These are phyloP conservation scores for Acaromyces ingoldii DNA, from an alignment of 1,284 basidiomycete genomes.

Conservation along the genomic window DNA sequence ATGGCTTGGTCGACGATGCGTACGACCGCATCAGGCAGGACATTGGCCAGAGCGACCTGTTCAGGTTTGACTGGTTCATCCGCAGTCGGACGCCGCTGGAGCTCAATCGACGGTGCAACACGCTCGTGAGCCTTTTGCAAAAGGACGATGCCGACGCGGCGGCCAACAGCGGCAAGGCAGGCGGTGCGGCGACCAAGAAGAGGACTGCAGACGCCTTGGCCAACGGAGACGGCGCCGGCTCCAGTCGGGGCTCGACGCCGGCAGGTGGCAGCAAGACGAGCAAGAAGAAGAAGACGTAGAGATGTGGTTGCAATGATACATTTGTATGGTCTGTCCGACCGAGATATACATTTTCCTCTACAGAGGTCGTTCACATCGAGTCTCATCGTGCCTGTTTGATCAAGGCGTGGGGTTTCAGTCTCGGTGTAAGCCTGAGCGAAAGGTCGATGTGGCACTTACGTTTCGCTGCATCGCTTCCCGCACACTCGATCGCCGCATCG, in stretches of 20 bases:
- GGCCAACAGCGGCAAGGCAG: not conserved
- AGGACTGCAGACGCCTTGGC: not conserved
- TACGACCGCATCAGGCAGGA: slow-evolving; percentile 96
- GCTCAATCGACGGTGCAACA: slow-evolving; percentile 81
- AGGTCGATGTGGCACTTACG: not conserved
- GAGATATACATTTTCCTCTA: too few species aligned
- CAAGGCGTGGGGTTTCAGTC: not conserved
- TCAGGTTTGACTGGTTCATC: slow-evolving; percentile 96
- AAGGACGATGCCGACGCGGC: slow-evolving; percentile 1
- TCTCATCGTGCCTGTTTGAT: slow-evolving; percentile 9
- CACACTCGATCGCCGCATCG: slow-evolving; percentile 9
- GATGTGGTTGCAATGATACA: too few species aligned
- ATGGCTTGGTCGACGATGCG: slow-evolving; percentile 87
- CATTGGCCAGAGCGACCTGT: slow-evolving; percentile 91
- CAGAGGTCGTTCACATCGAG: slow-evolving; percentile 11
- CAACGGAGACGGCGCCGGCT: not conserved
- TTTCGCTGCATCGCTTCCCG: not conserved
- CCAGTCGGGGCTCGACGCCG: slow-evolving; percentile 9
- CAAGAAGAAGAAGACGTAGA: slow-evolving; percentile 7
- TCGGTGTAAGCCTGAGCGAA: not conserved
- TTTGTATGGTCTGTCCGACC: too few species aligned
- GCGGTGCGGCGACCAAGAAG: slow-evolving; percentile 1
- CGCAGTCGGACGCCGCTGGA: slow-evolving; percentile 89
- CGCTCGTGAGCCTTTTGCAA: slow-evolving; percentile 59
- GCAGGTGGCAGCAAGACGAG: not conserved